phyloP scores from a whole-genome alignment of 2,329 filamentous ascomycete genomes.

The Pseudodiploospora longispora region DNA sequence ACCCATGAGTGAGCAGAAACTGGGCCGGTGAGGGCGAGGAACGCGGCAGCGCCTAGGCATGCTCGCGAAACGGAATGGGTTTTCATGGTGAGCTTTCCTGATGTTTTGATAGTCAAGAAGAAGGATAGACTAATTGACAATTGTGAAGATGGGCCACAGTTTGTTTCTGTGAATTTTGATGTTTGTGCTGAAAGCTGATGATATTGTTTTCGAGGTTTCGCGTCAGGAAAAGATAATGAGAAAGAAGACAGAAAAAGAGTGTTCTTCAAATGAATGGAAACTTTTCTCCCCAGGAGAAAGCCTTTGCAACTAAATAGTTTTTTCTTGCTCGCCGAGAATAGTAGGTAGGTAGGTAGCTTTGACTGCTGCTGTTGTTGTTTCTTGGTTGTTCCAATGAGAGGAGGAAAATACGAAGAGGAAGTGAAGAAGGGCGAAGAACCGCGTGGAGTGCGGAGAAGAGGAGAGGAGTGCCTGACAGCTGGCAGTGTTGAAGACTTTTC shows the following conservation, averaged over 20 bases:
- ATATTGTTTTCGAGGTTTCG: background rate
- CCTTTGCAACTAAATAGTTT: slow-evolving; percentile 4
- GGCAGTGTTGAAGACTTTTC: background rate
- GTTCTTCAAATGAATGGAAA: slow-evolving; percentile 1
- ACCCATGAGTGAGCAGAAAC: slow-evolving; percentile 69
- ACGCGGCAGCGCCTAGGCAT: slow-evolving; percentile 15
- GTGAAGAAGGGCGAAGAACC: slow-evolving; percentile 1
- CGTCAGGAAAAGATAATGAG: background rate
- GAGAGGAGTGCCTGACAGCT: slow-evolving; percentile 2
- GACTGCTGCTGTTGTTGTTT: slow-evolving; percentile 2
- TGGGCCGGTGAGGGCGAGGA: slow-evolving; percentile 23
- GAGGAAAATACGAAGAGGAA: background rate
- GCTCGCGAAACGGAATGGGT: slow-evolving; percentile 10
- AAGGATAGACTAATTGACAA: background rate
- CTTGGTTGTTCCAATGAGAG: slow-evolving; percentile 3
- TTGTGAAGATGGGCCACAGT: background rate
- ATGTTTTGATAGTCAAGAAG: background rate
- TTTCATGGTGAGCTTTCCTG: slow-evolving; percentile 13
- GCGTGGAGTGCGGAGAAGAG: background rate
- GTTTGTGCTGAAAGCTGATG: background rate
- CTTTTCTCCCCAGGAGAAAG: slow-evolving; percentile 9
- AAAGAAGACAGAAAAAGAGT: slow-evolving; percentile 2
- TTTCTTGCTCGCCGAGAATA: too few species aligned
- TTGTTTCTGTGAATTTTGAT: too few species aligned
- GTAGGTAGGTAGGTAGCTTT: too few species aligned